A percentile compares a stretch with the other conserved stretches of the same genome.
These are phyloP conservation scores for Logfia minima DNA, from an alignment of 129 eudicot species.

Conservation along the genomic window DNA sequence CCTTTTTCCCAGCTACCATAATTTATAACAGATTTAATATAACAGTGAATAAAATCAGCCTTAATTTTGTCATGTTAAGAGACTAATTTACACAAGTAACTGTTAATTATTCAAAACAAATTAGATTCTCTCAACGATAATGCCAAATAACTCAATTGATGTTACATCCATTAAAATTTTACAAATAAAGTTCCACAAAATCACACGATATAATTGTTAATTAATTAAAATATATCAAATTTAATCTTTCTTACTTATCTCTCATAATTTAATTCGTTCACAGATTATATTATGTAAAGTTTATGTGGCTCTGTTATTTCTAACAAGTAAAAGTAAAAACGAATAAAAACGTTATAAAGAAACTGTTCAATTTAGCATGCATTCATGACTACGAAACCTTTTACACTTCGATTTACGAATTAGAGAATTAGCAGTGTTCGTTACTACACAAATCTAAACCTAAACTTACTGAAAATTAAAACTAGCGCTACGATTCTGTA, in stretches of 20 bases:
- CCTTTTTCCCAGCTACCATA: conserved; percentile 5
- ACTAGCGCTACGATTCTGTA: neutral
- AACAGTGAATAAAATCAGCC: neutral
- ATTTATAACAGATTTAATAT: neutral
- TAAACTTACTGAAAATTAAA: conserved; percentile 17
- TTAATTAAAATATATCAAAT: too few species aligned
- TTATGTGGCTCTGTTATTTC: too few species aligned
- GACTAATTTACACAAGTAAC: too few species aligned
- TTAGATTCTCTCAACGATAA: too few species aligned
- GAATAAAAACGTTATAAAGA: neutral
- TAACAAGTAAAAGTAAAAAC: too few species aligned
- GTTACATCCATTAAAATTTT: too few species aligned
- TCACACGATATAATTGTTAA: too few species aligned
- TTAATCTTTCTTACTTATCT: too few species aligned
- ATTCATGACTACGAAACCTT: neutral
- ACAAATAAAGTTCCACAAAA: too few species aligned
- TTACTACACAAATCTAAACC: neutral
- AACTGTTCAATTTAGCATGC: neutral
- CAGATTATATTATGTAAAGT: too few species aligned
- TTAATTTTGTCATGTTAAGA: neutral
- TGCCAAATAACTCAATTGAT: neutral
- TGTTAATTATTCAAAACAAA: too few species aligned
- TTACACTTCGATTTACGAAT: neutral
- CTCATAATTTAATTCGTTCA: too few species aligned
- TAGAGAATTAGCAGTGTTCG: neutral